phyloP scores from a whole-genome alignment of 2,329 filamentous ascomycete species.

The Paecilomyces sp. region DNA sequence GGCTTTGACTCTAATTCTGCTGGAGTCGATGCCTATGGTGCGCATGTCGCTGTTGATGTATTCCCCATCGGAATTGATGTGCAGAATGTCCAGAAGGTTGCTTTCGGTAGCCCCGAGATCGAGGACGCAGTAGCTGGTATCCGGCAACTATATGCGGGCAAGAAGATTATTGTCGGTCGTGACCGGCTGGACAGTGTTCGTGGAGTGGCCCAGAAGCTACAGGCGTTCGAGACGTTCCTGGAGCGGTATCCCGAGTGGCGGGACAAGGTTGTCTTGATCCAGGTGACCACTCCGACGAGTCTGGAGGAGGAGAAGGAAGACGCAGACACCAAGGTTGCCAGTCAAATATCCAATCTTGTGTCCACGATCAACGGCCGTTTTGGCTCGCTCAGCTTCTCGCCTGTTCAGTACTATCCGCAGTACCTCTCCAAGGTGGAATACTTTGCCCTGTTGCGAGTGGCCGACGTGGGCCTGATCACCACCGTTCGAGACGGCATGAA shows the following conservation, averaged over 20 bases:
- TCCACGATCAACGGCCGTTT: conserved; percentile 87
- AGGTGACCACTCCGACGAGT: conserved; percentile 83
- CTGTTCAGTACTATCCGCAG: conserved; percentile 90
- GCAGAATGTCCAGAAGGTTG: conserved; percentile 65
- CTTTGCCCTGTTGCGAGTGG: conserved; percentile 83
- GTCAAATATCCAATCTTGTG: conserved; percentile 83
- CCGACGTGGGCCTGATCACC: conserved; percentile 88
- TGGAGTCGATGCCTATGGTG: conserved; percentile 82
- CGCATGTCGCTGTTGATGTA: conserved; percentile 82
- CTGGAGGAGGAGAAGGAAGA: conserved; percentile 73
- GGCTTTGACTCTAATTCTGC: conserved; percentile 81
- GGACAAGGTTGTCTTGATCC: conserved; percentile 85
- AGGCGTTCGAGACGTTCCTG: conserved; percentile 88
- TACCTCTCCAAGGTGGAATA: conserved; percentile 88
- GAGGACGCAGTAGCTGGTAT: conserved; percentile 66
- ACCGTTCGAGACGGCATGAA: conserved; percentile 98
- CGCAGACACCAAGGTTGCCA: conserved; percentile 71
- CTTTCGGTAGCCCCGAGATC: conserved; percentile 64
- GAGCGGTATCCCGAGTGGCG: conserved; percentile 87
- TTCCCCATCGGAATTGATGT: conserved; percentile 94
- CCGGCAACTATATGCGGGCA: conserved; percentile 71
- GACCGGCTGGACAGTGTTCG: conserved; percentile 90
- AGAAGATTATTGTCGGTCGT: conserved; percentile 90
- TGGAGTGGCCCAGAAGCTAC: conserved; percentile 90
- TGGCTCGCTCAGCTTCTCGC: conserved; percentile 80